Conservation (phyloP, 2,329 filamentous ascomycete species). For the Diaporthe sp. region DNA sequence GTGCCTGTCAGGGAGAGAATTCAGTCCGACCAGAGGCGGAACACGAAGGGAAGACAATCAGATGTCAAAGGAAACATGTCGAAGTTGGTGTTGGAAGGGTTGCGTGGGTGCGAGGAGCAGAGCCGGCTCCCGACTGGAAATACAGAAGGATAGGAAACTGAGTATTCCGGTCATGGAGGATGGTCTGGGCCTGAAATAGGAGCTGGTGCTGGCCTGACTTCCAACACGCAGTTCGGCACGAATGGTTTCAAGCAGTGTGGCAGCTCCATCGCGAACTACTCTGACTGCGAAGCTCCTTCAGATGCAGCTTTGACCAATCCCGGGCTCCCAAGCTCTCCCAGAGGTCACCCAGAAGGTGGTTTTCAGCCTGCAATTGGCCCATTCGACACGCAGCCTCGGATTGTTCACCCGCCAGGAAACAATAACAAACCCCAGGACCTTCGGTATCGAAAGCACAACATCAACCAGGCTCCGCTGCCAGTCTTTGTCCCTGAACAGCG, state of each 20-base stretch:
- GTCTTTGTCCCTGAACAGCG: conserved; percentile 50
- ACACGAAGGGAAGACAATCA: neutral
- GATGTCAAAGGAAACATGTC: neutral
- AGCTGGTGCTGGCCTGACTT: conserved; percentile 26
- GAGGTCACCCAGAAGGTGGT: neutral
- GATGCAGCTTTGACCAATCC: neutral
- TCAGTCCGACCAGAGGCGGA: neutral
- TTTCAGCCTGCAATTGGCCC: neutral
- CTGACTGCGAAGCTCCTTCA: conserved; percentile 44
- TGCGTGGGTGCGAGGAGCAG: conserved; percentile 13
- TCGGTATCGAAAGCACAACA: conserved; percentile 35
- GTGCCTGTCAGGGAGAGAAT: conserved; percentile 32
- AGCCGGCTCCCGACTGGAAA: conserved; percentile 36
- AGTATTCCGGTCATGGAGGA: conserved; percentile 34
- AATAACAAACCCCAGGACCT: conserved; percentile 42
- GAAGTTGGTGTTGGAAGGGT: neutral
- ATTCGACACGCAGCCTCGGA: conserved; percentile 3
- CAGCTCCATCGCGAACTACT: conserved; percentile 44
- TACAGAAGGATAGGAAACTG: conserved; percentile 40
- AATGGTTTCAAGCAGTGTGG: conserved; percentile 38
- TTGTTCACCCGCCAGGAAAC: conserved; percentile 40
- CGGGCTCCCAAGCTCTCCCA: neutral
- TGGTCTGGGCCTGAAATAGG: conserved; percentile 30
- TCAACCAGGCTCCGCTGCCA: conserved; percentile 29
- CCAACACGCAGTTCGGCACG: conserved; percentile 2